Evolutionary conservation across 1,284 basidiomycete species (phyloP).

Genomic region (Phenoliferia sp.): DNA sequence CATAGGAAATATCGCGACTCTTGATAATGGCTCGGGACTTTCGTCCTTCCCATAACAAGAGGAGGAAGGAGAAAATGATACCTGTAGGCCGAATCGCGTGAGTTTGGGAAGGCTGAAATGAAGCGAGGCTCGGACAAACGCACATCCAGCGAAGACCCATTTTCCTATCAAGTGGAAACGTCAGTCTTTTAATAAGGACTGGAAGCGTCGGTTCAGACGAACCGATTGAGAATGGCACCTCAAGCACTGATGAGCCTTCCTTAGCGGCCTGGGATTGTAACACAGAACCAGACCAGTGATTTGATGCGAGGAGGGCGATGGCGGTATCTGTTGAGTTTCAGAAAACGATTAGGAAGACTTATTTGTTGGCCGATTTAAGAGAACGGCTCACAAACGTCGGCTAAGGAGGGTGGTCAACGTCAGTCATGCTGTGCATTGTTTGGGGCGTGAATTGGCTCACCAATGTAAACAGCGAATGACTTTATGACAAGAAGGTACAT

Average conservation of each 20-base stretch:
- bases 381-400: conserved; percentile 77
- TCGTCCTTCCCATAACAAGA: conserved; percentile 84
- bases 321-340: conserved; percentile 58
- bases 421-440: conserved; percentile 46
- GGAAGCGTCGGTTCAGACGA: background rate
- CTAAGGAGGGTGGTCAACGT: background rate
- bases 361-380: no score
- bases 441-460: background rate
- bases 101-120: no score
- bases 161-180: conserved; percentile 50
- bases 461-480: conserved; percentile 79
- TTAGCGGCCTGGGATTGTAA: conserved; percentile 53
- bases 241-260: conserved; percentile 64
- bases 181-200: background rate
- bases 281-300: conserved; percentile 84
- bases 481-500: conserved; percentile 89
- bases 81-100: no score
- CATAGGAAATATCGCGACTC: conserved; percentile 92
- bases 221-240: conserved; percentile 64
- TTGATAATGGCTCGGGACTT: conserved; percentile 90
- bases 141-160: conserved; percentile 97
- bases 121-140: no score
- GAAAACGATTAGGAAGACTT: no score
- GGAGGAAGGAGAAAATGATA: conserved; percentile 92
- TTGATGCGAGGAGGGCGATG: conserved; percentile 89